Evolutionary conservation across 208 protist genomes (phyloP).

Genomic region (Jaenimonas drosophilae): DNA sequence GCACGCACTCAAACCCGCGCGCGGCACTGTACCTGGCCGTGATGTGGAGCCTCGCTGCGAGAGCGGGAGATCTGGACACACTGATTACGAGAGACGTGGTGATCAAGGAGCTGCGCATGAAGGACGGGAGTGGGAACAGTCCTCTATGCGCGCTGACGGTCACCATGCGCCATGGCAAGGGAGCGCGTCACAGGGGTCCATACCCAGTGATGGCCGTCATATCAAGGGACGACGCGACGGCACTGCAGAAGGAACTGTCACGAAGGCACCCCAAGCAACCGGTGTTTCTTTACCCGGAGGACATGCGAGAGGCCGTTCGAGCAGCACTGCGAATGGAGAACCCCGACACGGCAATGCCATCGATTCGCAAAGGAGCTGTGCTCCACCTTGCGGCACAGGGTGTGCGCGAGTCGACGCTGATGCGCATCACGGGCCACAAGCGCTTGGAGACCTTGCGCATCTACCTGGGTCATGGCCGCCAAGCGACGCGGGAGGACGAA

Average conservation of each 20-base stretch:
- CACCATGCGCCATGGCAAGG: neutral
- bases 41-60: neutral
- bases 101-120: neutral
- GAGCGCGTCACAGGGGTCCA: neutral
- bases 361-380: slow-evolving; percentile 1
- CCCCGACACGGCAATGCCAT: neutral
- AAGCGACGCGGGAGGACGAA: slow-evolving; percentile 3
- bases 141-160: neutral
- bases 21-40: slow-evolving; percentile 1
- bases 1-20: neutral
- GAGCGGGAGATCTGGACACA: neutral
- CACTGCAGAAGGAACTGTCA: neutral
- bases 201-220: neutral
- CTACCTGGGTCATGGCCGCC: slow-evolving; percentile 10
- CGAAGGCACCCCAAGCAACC: neutral
- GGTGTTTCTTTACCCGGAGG: neutral
- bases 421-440: slow-evolving; percentile 6
- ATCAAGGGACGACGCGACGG: neutral
- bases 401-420: neutral
- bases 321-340: neutral
- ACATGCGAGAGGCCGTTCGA: neutral
- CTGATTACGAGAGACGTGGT: neutral
- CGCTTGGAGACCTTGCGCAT: neutral
- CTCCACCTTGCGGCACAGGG: slow-evolving; percentile 1
- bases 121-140: neutral